Base-by-base conservation (phyloP, 208 protist species). In the Crithidia expoeki region DNA sequence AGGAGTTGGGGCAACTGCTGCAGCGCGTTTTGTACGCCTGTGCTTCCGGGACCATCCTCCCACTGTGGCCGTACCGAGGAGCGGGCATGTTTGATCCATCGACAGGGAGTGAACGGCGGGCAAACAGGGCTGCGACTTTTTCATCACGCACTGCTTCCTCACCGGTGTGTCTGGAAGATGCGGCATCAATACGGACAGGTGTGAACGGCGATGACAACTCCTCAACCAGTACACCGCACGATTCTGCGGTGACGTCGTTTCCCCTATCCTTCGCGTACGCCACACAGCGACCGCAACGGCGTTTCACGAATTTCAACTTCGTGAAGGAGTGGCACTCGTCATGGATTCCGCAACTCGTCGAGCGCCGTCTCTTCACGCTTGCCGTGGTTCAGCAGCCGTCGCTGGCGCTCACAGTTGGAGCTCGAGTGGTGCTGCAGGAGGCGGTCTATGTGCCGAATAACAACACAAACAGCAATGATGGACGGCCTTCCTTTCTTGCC, bases 361-460 rank as follows among this genome's bases (percentile, higher is more conserved):
- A 87, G 63, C 74, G 72, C 21, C 69, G 86, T 0, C 72, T 89
- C 27, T 85, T 89, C 51, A 76, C 72, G 9, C 55, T 88, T 32
- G 83, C 78, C 9, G 70, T 68, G 32, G 77, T 69, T 25, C 83
- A 89, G 47, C 69, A 51, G 32, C 76, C 74, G 0, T n/a, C 65
- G 0, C 21, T 85, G 33, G 56, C 50, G 21, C 72, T 92, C 17
- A 74, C 74, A 6, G 51, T 85, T 0, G 83, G 79, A 14, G 72
- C 49, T 6, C 71, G 53, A 17, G 72, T 87, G 0, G 68, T 80
- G 32, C 65, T 82, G 36, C 61, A 59, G 46, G 50, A 47, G 51
- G 34, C 59, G 21, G 61, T 83, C 38, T 33, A 12, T 10, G 56
- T 80, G 57, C 62, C 47, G 2, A 17, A 44, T 30, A 21, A 4